Evolutionary conservation across 2,329 filamentous ascomycete species (phyloP).

Genomic region (Macrophomina phaseolina): DNA sequence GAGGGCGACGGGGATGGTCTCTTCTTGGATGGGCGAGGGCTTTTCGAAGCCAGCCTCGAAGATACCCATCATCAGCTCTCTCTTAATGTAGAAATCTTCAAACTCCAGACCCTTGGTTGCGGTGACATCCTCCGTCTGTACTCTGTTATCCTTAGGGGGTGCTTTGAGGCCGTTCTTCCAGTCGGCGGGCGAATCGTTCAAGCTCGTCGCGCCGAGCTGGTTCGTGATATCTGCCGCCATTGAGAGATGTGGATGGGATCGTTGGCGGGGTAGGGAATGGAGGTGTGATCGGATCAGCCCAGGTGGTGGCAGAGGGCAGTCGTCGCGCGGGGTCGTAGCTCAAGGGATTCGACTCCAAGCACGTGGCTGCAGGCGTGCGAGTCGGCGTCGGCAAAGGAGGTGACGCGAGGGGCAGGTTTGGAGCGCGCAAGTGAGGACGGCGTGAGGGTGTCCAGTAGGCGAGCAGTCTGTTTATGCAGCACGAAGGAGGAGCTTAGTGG

Average conservation of each 20-base stretch:
- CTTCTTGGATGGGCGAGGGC: slow-evolving; percentile 98
- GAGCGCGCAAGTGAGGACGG: background rate
- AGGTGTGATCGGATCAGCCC: slow-evolving; percentile 12
- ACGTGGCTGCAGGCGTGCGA: slow-evolving; percentile 18
- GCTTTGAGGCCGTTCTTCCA: slow-evolving; percentile 78
- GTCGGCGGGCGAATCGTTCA: slow-evolving; percentile 62
- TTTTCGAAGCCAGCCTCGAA: slow-evolving; percentile 99
- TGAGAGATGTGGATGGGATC: slow-evolving; percentile 6
- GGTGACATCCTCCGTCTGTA: slow-evolving; percentile 96
- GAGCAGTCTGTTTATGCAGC: background rate
- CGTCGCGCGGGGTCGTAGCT: slow-evolving; percentile 17
- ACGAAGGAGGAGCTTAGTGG: slow-evolving; percentile 8
- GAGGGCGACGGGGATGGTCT: slow-evolving; percentile 94
- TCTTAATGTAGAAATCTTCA: slow-evolving; percentile 94
- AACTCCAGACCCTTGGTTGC: slow-evolving; percentile 97
- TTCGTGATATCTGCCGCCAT: slow-evolving; percentile 60
- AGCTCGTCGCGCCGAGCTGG: slow-evolving; percentile 61
- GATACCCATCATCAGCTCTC: slow-evolving; percentile 97
- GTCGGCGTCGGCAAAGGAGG: slow-evolving; percentile 14
- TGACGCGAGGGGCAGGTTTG: background rate
- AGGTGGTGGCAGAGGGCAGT: slow-evolving; percentile 1
- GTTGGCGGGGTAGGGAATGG: background rate
- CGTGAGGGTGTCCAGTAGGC: background rate
- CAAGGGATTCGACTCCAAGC: slow-evolving; percentile 13
- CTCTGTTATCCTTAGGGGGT: slow-evolving; percentile 75